Conservation (phyloP, 192 early-diverging fungal genomes). For the Diversispora eburnea region DNA sequence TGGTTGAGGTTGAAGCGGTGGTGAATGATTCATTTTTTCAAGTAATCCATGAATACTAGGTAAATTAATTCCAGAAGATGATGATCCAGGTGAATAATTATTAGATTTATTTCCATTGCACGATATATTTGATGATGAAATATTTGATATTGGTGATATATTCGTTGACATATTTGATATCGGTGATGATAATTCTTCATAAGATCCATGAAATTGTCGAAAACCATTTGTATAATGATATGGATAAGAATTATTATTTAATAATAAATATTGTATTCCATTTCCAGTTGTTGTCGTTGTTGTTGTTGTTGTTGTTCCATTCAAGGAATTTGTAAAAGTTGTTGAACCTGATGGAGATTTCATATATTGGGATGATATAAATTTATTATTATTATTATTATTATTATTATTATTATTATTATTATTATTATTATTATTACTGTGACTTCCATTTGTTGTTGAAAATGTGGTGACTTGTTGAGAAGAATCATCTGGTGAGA, state of each 20-base stretch:
- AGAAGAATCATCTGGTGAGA: too few species aligned
- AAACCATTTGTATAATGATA: neutral
- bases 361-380: neutral
- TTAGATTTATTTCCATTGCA: neutral
- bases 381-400: neutral
- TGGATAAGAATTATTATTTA: neutral
- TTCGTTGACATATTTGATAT: neutral
- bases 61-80: conserved; percentile 13
- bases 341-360: neutral
- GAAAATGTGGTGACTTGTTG: too few species aligned
- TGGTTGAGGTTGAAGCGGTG: neutral
- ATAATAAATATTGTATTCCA: neutral
- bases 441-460: too few species aligned
- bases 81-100: neutral
- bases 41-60: conserved; percentile 23
- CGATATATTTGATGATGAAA: neutral
- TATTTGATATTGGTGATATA: neutral
- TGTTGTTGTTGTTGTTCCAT: neutral
- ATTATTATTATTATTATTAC: neutral
- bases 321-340: neutral
- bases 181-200: neutral
- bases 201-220: neutral
- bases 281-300: neutral
- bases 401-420: neutral
- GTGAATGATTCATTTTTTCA: neutral